Evolutionary conservation across 331 rosid species (phyloP), one percentile per base, ranked within the genome.

Genomic region (Pyrus hybrid): DNA sequence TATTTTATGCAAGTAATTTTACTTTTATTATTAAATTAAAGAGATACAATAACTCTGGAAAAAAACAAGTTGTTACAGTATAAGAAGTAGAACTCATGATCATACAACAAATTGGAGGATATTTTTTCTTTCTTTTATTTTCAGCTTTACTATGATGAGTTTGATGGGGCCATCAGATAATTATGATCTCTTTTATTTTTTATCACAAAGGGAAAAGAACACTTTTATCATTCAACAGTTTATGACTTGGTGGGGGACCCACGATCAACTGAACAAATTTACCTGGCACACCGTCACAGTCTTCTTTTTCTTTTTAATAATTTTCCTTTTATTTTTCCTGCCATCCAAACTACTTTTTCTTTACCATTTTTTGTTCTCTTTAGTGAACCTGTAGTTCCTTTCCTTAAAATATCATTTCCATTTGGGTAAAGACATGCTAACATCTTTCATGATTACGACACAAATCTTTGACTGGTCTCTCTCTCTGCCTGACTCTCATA

Each of bases 381-480:
- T 74, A 73, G 81, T 75, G 79, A 69, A 37, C 75, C 80, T 72
- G 75, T 63, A 74, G 68, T 57, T 70, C 81, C 93, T 89, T 91
- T 89, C 79, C 90, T 89, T 91, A 91, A 93, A 93, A 88, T 89
- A 93, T 89, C 91, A 93, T 91, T 93, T 93, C 85, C 93, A 91
- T 82, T 71, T 79, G 82, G 73, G 80, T 80, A 89, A 89, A 91
- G 97, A 86, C 87, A 83, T 73, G 68, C 81, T 75, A 57, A 35
- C 75, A 53, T 70, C 93, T 91, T 89, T 88, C 88, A 91, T 93
- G 83, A 91, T 91, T 88, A 78, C 96, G 13, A 67, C 82, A 64
- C 90, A 83, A 86, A 88, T 89, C 96, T 86, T 90, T 93, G 98
- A 93, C 98, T 77, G 93, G 60, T 76, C 79, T 67, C 73, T 62